Percentiles rank a stretch among this genome's conserved stretches.
Evolutionary conservation across 495 filamentous ascomycete species (phyloP).

Genomic region (Penicillium egyptiacum): DNA sequence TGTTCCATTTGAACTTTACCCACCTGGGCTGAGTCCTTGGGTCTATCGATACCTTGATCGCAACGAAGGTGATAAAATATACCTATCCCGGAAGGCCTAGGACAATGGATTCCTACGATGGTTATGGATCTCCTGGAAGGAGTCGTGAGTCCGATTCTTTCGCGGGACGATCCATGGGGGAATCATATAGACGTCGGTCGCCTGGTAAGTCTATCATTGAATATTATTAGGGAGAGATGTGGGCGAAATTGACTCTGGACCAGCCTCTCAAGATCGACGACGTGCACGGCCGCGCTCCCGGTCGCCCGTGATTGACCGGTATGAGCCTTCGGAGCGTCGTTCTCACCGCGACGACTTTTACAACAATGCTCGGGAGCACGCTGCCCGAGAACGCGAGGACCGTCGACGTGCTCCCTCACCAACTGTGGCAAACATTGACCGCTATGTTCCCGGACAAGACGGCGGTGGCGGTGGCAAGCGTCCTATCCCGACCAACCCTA

Average conservation of each 20-base stretch:
- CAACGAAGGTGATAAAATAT: conserved; percentile 13
- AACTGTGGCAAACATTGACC: conserved; percentile 77
- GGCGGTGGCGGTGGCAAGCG: conserved; percentile 50
- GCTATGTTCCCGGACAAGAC: conserved; percentile 90
- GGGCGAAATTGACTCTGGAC: conserved; percentile 14
- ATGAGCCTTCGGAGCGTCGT: conserved; percentile 63
- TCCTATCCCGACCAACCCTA: conserved; percentile 63
- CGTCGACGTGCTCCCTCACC: conserved; percentile 65
- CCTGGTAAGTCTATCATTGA: conserved; percentile 41
- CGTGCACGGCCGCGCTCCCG: conserved; percentile 62
- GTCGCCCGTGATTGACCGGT: conserved; percentile 73
- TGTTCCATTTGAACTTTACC: conserved; percentile 1
- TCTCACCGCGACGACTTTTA: conserved; percentile 51
- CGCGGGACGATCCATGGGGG: conserved; percentile 29
- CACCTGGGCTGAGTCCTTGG: not conserved
- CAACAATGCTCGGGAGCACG: conserved; percentile 62
- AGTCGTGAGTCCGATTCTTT: conserved; percentile 43
- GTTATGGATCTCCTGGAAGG: conserved; percentile 41
- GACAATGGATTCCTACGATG: conserved; percentile 48
- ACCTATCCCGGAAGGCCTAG: not conserved
- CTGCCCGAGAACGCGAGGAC: conserved; percentile 63
- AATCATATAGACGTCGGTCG: conserved; percentile 52
- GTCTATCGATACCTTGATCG: not conserved
- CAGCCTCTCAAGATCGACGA: conserved; percentile 51
- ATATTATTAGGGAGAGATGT: not conserved